Evolutionary conservation across 2,329 filamentous ascomycete species (phyloP), one percentile per base, ranked within the genome.

Genomic region (Aspergillus alliaceus): DNA sequence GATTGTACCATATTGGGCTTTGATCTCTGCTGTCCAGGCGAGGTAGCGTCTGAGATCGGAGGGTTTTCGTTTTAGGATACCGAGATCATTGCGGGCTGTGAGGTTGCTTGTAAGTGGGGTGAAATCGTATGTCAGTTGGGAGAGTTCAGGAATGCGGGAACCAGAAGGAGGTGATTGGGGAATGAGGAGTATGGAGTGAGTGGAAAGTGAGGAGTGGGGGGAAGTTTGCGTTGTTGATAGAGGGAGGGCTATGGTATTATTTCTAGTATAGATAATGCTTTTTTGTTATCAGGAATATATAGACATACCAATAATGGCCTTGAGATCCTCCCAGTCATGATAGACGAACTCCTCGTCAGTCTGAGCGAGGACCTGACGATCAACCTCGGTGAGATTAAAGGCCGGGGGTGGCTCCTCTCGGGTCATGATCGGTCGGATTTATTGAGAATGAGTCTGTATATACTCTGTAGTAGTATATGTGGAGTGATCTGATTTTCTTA

Each of bases 11-110:
- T 85, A 85, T 37, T 77, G 66, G n/a, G 72, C 67, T 64, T 85
- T 86, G 39, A 79, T 82, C 34, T 80, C 72, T 39, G 74, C 72
- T 3, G 80, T 81, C 84, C 85, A 88, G 31, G 77, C 76, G n/a
- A 86, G 77, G 66, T 88, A 88, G 53, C 81, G 80, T 67, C 78
- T 77, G 15, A 86, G 75, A 62, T 85, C 80, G 59, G 82, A 84
- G 22, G 85, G 85, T 69, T 79, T 81, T 62, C 85, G 82, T 66
- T 83, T 85, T 11, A 87, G 75, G 32, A 80, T 72, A 58, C 81
- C 80, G 54, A 87, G 82, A 57, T 80, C 76, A 65, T 84, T 82
- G 35, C 76, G 74, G 18, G 75, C 74, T 80, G 63, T 51, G 50
- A 39, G 29, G 22, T 32, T 31, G 31, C 3, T 27, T 9, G 34